phyloP scores from a whole-genome alignment of 495 filamentous ascomycete genomes.

The Astrothelium macrocarpum region DNA sequence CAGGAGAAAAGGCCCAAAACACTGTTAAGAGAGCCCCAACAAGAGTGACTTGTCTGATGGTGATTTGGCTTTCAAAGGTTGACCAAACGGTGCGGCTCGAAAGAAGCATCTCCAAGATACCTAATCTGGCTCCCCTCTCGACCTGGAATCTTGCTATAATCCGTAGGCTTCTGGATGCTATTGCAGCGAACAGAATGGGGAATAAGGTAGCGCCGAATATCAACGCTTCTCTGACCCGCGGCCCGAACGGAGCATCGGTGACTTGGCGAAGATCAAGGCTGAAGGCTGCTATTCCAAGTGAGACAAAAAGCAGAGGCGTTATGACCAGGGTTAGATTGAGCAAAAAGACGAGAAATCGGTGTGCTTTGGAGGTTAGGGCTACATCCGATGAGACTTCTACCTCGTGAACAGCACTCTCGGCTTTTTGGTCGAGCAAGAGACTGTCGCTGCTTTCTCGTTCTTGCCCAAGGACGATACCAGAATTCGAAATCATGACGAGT shows the following conservation, averaged over 20 bases:
- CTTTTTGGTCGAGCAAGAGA: neutral
- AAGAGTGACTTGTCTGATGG: slow-evolving; percentile 17
- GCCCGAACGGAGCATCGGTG: neutral
- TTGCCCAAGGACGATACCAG: too few species aligned
- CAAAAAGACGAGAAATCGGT: neutral
- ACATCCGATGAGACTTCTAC: neutral
- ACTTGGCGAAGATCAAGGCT: neutral
- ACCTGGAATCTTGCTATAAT: slow-evolving; percentile 17
- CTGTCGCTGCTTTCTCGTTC: neutral
- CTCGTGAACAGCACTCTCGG: neutral
- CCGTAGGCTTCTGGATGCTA: slow-evolving; percentile 16
- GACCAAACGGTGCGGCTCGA: slow-evolving; percentile 22
- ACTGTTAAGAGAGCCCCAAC: slow-evolving; percentile 20
- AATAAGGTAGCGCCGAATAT: slow-evolving; percentile 19
- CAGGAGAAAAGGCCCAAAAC: slow-evolving; percentile 21
- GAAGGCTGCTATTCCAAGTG: neutral
- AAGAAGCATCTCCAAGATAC: slow-evolving; percentile 19
- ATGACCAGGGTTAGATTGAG: neutral
- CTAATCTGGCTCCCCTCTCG: slow-evolving; percentile 19
- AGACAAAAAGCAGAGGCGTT: neutral
- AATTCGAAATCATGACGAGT: too few species aligned
- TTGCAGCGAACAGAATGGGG: slow-evolving; percentile 23
- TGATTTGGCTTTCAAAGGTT: slow-evolving; percentile 19
- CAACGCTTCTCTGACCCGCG: neutral
- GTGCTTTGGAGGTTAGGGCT: neutral